These are phyloP conservation scores for Ormosia emarginata DNA, from an alignment of 306 rosid species.

Conservation along the genomic window DNA sequence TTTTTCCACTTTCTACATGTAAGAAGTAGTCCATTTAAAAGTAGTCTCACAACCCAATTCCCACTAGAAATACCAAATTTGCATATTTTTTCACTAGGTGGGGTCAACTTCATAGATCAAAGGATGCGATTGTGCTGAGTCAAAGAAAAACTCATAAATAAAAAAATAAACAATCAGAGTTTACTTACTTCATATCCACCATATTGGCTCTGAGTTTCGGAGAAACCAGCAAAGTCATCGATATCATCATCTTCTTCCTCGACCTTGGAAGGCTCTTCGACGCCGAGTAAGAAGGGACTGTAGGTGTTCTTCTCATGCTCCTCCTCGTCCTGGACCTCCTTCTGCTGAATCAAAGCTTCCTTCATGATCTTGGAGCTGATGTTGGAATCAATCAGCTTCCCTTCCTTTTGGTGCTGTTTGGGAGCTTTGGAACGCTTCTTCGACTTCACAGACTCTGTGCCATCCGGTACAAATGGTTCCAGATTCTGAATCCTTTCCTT, in stretches of 20 bases:
- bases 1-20: background rate
- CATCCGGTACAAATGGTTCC: slow-evolving; percentile 61
- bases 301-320: slow-evolving; percentile 21
- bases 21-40: background rate
- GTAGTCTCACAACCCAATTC: background rate
- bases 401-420: slow-evolving; percentile 64
- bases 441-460: slow-evolving; percentile 32
- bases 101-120: too few relatives aligned
- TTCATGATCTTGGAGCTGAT: slow-evolving; percentile 79
- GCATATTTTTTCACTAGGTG: background rate
- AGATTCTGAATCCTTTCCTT: slow-evolving; percentile 75
- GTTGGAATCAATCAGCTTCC: slow-evolving; percentile 45
- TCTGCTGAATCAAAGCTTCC: slow-evolving; percentile 70
- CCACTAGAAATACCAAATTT: background rate
- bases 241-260: slow-evolving; percentile 39
- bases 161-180: background rate
- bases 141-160: background rate
- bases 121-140: too few relatives aligned
- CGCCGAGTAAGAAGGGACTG: slow-evolving; percentile 15
- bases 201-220: slow-evolving; percentile 52
- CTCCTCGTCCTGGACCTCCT: slow-evolving; percentile 52
- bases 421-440: slow-evolving; percentile 54
- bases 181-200: slow-evolving; percentile 45
- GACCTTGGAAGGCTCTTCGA: slow-evolving; percentile 23
- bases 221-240: slow-evolving; percentile 62